A percentile compares a stretch with the other conserved stretches of the same genome.
phyloP scores from a whole-genome alignment of 129 eudicot species.

The Gnaphalium uliginosum region DNA sequence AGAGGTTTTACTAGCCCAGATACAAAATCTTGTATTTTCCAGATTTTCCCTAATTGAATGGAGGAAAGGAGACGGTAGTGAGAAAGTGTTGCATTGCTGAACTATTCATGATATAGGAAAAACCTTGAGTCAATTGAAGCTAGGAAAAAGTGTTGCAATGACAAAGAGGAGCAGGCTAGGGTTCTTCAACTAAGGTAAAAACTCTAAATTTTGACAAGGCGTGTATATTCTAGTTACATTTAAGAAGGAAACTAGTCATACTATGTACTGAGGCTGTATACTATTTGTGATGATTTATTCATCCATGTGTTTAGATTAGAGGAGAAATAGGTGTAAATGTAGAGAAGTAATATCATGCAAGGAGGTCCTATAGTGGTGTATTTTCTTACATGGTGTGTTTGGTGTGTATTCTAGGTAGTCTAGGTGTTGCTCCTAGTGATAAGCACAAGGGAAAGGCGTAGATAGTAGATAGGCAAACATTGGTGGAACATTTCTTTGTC shows the following conservation, averaged over 20 bases:
- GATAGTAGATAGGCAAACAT: not conserved
- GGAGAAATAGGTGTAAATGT: not conserved
- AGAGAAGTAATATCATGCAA: not conserved
- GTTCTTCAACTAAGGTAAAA: not conserved
- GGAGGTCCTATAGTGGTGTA: not conserved
- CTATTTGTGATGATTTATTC: not conserved
- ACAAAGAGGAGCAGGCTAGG: not conserved
- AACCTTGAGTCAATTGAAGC: not conserved
- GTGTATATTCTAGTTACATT: not conserved
- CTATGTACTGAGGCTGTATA: not conserved
- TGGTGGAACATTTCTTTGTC: not conserved
- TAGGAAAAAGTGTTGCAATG: not conserved
- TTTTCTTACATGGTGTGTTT: not conserved
- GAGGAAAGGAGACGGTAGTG: not conserved
- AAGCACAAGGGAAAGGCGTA: not conserved
- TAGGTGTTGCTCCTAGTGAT: not conserved
- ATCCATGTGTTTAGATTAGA: not conserved
- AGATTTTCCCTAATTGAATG: not conserved
- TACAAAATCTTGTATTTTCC: not conserved
- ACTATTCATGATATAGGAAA: not conserved
- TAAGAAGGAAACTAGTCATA: not conserved
- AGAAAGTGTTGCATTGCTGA: not conserved
- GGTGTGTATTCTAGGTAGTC: not conserved
- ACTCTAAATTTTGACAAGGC: not conserved
- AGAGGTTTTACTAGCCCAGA: not conserved